These are phyloP conservation scores for Trichoderma sp. DNA, from an alignment of 2,329 filamentous ascomycete genomes.

Conservation along the genomic window DNA sequence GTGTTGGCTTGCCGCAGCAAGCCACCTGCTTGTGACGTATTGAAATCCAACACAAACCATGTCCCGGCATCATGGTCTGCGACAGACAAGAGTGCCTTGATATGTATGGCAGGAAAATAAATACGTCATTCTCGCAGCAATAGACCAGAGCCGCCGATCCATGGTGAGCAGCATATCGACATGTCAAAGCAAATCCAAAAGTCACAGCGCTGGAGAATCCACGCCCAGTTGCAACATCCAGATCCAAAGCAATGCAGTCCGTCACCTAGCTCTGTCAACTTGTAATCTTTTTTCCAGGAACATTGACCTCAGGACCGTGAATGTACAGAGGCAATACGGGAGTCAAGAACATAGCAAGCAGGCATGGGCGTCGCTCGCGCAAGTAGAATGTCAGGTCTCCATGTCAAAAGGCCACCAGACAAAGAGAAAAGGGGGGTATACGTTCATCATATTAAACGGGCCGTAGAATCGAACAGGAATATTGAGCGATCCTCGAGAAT, in stretches of 20 bases:
- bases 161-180: not conserved
- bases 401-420: conserved; percentile 9
- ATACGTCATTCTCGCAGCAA: conserved; percentile 13
- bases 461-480: conserved; percentile 14
- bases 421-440: conserved; percentile 19
- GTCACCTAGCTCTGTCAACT: conserved; percentile 11
- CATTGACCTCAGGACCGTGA: conserved; percentile 9
- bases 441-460: conserved; percentile 24
- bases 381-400: conserved; percentile 1
- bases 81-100: not conserved
- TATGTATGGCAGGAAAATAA: not conserved
- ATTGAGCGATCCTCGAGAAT: conserved; percentile 27
- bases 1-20: not conserved
- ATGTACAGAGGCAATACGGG: conserved; percentile 3
- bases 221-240: conserved; percentile 1
- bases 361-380: conserved; percentile 4
- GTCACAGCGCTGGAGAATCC: conserved; percentile 13
- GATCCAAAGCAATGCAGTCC: not conserved
- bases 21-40: not conserved
- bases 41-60: not conserved
- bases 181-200: conserved; percentile 20
- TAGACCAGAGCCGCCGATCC: not conserved
- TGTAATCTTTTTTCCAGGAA: conserved; percentile 1
- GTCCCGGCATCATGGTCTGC: not conserved
- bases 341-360: conserved; percentile 12